phyloP scores from a whole-genome alignment of 176 grass and related monocot species.

The Alopecurus myosuroides region DNA sequence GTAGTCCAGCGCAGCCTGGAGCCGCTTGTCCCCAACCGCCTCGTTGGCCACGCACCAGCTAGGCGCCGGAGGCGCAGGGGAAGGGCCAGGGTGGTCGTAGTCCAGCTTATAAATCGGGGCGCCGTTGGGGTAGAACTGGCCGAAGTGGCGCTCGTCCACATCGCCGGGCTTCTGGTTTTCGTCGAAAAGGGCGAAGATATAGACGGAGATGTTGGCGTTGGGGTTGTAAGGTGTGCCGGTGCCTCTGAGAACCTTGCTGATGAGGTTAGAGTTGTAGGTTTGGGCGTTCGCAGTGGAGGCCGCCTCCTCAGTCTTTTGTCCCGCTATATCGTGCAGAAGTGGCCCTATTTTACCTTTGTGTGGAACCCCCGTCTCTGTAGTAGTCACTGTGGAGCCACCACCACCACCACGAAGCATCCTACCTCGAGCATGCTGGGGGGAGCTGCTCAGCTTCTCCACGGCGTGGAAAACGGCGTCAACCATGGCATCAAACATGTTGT shows the following conservation, averaged over 20 bases:
- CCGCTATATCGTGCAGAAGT: no score
- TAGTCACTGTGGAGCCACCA: no score
- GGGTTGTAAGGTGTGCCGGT: slow-evolving; percentile 41
- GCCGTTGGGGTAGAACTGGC: slow-evolving; percentile 56
- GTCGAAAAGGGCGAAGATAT: slow-evolving; percentile 74
- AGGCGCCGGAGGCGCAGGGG: no score
- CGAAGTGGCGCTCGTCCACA: slow-evolving; percentile 54
- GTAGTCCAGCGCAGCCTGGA: slow-evolving; percentile 35
- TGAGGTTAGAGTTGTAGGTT: slow-evolving; percentile 49
- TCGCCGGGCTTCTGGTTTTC: slow-evolving; percentile 52
- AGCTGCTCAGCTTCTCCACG: slow-evolving; percentile 15
- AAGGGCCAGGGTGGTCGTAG: slow-evolving; percentile 1
- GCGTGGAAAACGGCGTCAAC: slow-evolving; percentile 48
- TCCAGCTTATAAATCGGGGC: slow-evolving; percentile 55
- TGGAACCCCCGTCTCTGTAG: no score
- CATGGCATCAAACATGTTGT: slow-evolving; percentile 61
- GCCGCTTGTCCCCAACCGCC: neutral
- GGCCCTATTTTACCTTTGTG: no score
- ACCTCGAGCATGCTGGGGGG: neutral
- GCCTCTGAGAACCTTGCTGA: slow-evolving; percentile 47
- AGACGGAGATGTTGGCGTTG: slow-evolving; percentile 36
- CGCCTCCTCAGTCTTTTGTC: no score
- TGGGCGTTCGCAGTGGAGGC: no score
- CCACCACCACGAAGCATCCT: no score
- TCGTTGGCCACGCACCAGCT: slow-evolving; percentile 43